Evolutionary conservation across 169 alveolate genomes (phyloP).

Genomic region (Plasmodium berghei): DNA sequence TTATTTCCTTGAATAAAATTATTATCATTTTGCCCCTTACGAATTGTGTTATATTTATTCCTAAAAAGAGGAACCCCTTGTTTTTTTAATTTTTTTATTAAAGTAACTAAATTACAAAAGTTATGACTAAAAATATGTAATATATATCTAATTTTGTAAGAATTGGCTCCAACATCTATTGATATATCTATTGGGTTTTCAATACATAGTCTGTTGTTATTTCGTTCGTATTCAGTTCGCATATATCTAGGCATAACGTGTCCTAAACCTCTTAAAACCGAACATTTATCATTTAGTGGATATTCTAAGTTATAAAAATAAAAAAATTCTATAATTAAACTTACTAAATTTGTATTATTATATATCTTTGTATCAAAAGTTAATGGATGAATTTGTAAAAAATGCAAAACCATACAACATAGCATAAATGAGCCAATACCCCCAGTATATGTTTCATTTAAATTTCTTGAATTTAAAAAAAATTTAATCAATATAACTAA

Average conservation of each 20-base stretch:
- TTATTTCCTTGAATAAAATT: slow-evolving; percentile 14
- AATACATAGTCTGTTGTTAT: slow-evolving; percentile 65
- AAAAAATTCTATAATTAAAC: slow-evolving; percentile 80
- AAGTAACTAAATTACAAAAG: slow-evolving; percentile 8
- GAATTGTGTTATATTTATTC: not conserved
- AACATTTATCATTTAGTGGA: slow-evolving; percentile 75
- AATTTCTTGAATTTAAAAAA: slow-evolving; percentile 81
- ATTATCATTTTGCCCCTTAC: not conserved
- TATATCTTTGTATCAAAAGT: slow-evolving; percentile 64
- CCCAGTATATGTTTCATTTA: slow-evolving; percentile 85
- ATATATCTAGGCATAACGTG: slow-evolving; percentile 81
- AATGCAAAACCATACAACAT: slow-evolving; percentile 85
- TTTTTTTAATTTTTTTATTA: not conserved
- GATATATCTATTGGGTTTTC: slow-evolving; percentile 78
- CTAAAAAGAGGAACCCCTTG: not conserved
- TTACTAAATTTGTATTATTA: slow-evolving; percentile 70
- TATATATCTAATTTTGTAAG: slow-evolving; percentile 78
- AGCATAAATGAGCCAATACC: slow-evolving; percentile 86
- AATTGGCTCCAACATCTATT: slow-evolving; percentile 30
- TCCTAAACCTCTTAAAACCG: slow-evolving; percentile 83
- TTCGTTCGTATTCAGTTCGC: slow-evolving; percentile 44
- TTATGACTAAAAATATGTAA: slow-evolving; percentile 69
- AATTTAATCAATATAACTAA: slow-evolving; percentile 80
- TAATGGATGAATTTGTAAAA: slow-evolving; percentile 83
- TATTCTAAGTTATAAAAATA: slow-evolving; percentile 83